These are phyloP conservation scores for Globisporangium yorkense DNA, from an alignment of 352 stramenopile genomes.

Conservation along the genomic window DNA sequence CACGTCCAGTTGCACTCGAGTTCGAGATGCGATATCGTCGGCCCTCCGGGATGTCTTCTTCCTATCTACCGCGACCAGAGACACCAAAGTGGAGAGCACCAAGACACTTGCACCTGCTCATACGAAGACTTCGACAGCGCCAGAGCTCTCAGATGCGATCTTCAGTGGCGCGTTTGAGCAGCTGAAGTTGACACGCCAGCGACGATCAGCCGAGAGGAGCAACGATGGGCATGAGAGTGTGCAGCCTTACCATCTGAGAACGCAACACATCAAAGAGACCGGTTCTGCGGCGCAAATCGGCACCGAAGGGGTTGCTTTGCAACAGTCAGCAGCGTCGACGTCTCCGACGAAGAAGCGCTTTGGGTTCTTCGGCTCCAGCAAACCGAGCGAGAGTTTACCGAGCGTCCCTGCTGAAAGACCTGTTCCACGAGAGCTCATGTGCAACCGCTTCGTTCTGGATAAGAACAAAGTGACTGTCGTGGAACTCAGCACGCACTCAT, in stretches of 20 bases:
- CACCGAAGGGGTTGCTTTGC: not conserved
- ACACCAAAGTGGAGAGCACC: not conserved
- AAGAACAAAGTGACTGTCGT: not conserved
- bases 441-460: not conserved
- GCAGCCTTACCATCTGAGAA: not conserved
- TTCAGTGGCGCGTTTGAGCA: slow-evolving; percentile 6
- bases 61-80: too few species aligned
- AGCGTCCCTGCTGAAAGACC: not conserved
- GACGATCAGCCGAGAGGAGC: not conserved
- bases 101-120: not conserved
- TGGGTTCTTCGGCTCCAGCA: slow-evolving; percentile 18
- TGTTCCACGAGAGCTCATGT: not conserved
- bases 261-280: not conserved
- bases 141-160: not conserved
- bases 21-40: slow-evolving; percentile 14
- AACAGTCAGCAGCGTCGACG: too few species aligned
- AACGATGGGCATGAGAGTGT: not conserved
- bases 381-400: not conserved
- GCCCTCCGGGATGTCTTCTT: slow-evolving; percentile 22
- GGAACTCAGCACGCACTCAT: too few species aligned
- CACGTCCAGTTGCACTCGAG: slow-evolving; percentile 13
- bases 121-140: not conserved
- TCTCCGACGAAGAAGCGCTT: slow-evolving; percentile 13
- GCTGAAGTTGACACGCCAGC: not conserved
- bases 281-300: not conserved